phyloP scores from a whole-genome alignment of 805 yeast genomes.

The Schizosaccharomyces cryophilus region DNA sequence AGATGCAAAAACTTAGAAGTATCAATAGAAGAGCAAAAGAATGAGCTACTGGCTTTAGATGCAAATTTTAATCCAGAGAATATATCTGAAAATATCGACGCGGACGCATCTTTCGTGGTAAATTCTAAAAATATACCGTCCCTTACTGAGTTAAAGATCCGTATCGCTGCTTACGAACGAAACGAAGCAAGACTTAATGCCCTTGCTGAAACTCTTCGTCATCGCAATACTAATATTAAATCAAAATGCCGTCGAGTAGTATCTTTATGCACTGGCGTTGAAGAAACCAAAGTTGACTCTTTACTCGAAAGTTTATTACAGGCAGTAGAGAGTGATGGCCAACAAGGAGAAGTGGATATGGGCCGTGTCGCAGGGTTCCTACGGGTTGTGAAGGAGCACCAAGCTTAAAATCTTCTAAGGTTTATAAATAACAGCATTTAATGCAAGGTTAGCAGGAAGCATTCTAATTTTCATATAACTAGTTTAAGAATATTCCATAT shows the following conservation, averaged over 20 bases:
- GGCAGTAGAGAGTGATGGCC: constrained; percentile 60
- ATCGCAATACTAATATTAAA: constrained; percentile 34
- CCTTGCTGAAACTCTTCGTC: constrained; percentile 28
- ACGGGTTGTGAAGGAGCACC: constrained; percentile 14
- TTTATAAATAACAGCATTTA: not conserved
- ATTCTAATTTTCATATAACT: not conserved
- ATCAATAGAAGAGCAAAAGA: constrained; percentile 39
- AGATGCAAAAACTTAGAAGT: constrained; percentile 33
- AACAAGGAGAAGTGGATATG: constrained; percentile 25
- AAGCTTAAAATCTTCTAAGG: not conserved
- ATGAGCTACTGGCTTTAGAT: not conserved
- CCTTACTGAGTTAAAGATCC: constrained; percentile 23
- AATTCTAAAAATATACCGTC: constrained; percentile 10
- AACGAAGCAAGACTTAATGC: constrained; percentile 34
- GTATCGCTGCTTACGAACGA: constrained; percentile 54
- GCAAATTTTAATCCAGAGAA: constrained; percentile 14
- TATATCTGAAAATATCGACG: constrained; percentile 20
- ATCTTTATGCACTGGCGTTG: constrained; percentile 72
- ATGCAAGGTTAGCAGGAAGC: constrained; percentile 2
- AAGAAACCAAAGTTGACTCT: constrained; percentile 51
- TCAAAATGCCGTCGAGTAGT: constrained; percentile 69
- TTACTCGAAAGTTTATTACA: constrained; percentile 63
- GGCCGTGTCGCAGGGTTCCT: constrained; percentile 31
- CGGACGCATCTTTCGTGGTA: constrained; percentile 77
- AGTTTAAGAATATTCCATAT: not conserved